Percentiles rank a stretch among this genome's conserved stretches.
phyloP scores from a whole-genome alignment of 1,284 basidiomycete genomes.

The Cutaneotrichosporon sp. region DNA sequence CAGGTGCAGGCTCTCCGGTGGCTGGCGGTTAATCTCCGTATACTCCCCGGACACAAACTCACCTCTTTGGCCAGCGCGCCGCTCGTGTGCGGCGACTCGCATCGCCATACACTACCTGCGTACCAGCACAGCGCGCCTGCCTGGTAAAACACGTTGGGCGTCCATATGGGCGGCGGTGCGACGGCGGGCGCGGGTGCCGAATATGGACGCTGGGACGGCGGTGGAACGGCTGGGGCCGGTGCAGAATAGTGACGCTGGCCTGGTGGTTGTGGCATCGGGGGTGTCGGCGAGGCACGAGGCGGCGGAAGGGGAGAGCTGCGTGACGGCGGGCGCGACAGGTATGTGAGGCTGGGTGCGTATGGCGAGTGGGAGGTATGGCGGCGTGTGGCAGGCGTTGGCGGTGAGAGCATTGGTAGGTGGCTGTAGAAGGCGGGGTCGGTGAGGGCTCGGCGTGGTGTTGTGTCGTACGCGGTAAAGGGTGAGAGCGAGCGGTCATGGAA shows the following conservation, averaged over 20 bases:
- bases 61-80: constrained; percentile 15
- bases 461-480: too few species aligned
- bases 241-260: constrained; percentile 1
- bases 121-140: constrained; percentile 32
- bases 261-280: constrained; percentile 2
- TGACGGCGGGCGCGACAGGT: too few species aligned
- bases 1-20: constrained; percentile 29
- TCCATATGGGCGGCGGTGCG: constrained; percentile 20
- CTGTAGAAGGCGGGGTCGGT: too few species aligned
- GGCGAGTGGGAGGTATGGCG: too few species aligned
- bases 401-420: too few species aligned
- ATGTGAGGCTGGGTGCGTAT: too few species aligned
- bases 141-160: constrained; percentile 22
- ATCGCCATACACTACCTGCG: constrained; percentile 35
- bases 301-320: too few species aligned
- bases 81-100: constrained; percentile 32
- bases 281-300: neutral
- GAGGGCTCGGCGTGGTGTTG: too few species aligned
- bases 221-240: too few species aligned
- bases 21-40: constrained; percentile 18
- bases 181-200: neutral
- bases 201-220: constrained; percentile 1
- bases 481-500: neutral
- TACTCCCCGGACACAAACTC: neutral
- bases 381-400: too few species aligned